Conservation (phyloP, 495 filamentous ascomycete genomes). For the Annulohypoxylon stygium region DNA sequence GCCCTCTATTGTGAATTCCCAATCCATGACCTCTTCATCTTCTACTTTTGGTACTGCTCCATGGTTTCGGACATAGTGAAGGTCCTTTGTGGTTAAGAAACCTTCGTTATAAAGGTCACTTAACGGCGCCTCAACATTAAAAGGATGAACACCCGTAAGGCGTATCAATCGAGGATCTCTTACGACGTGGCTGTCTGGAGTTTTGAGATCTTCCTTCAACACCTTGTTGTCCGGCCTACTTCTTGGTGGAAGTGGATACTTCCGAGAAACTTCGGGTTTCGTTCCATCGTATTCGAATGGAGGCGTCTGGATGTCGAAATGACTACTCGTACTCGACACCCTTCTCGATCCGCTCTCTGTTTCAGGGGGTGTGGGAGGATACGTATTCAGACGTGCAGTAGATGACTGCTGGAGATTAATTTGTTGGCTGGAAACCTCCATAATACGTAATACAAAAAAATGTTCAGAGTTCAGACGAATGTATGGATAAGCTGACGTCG, state of each 20-base stretch:
- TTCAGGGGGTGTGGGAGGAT: conserved; percentile 44
- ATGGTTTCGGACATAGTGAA: conserved; percentile 98
- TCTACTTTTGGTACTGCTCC: conserved; percentile 84
- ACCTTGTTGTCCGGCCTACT: conserved; percentile 71
- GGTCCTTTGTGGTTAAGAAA: conserved; percentile 90
- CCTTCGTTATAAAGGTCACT: conserved; percentile 84
- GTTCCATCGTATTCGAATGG: conserved; percentile 31
- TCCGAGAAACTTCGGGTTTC: conserved; percentile 22
- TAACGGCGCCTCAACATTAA: conserved; percentile 92
- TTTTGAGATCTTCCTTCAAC: conserved; percentile 80
- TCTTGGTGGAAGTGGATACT: conserved; percentile 78
- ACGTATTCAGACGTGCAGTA: conserved; percentile 19
- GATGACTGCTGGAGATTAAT: conserved; percentile 19
- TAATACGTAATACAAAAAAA: conserved; percentile 12
- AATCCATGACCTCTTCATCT: conserved; percentile 79
- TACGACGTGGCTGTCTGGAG: conserved; percentile 88
- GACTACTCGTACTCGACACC: conserved; percentile 29
- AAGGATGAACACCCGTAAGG: conserved; percentile 91
- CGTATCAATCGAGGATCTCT: conserved; percentile 89
- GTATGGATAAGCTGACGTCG: conserved; percentile 20
- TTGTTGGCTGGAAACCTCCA: conserved; percentile 34
- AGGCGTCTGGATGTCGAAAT: conserved; percentile 24
- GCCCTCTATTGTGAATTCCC: conserved; percentile 90
- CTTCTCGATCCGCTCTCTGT: conserved; percentile 46
- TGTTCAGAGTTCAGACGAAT: conserved; percentile 1